Base-by-base conservation (phyloP, 768 basidiomycete species). In the Pulveroboletus frians region DNA sequence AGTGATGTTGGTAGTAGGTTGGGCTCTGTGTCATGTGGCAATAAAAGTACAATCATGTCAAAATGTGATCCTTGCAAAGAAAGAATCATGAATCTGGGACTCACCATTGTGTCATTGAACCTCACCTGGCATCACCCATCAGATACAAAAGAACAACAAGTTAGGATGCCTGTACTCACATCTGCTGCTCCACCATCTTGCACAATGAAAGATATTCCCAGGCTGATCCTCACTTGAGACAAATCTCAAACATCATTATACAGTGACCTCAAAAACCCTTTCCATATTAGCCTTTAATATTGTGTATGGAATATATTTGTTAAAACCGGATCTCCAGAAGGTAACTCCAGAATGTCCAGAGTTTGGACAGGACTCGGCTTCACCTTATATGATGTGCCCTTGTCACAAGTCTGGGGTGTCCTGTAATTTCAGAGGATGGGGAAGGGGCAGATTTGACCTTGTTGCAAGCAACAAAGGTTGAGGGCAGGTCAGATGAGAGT, bases 31-130 rank as follows among this genome's bases (percentile, higher is more conserved):
- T 94, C 85, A 98, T 88, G 11, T 95, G 81, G 39, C 95, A 83
- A 69, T 98, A 98, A 76, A 97, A 92, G 75, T 88, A 96, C 10
- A 94, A 94, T 96, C 96, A 98, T 0, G 96, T 99, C 60, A 96
- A 73, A 64, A 96, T 96, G 39, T 14, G 21, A 29, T 27, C 1
- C 40, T 9, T 17, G 3, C 37, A 39, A 29, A n/a, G 21, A 40
- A 31, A n/a, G 23, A 5, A 21, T 9, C 18, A 4, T 13, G n/a
- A 27, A n/a, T 14, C 39, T 31, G 32, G 20, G n/a, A n/a, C 67
- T 21, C 52, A 87, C 88, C 87, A 92, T 88, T 0, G 90, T 89
- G 94, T 93, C 94, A 98, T 98, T 0, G 93, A 93, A 30, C 84
- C 84, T 95, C 96, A 98, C 88, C 90, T 93, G 47, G 26, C 39